Conservation (phyloP, 1,284 basidiomycete genomes). For the Papiliotrema nemorosa region DNA sequence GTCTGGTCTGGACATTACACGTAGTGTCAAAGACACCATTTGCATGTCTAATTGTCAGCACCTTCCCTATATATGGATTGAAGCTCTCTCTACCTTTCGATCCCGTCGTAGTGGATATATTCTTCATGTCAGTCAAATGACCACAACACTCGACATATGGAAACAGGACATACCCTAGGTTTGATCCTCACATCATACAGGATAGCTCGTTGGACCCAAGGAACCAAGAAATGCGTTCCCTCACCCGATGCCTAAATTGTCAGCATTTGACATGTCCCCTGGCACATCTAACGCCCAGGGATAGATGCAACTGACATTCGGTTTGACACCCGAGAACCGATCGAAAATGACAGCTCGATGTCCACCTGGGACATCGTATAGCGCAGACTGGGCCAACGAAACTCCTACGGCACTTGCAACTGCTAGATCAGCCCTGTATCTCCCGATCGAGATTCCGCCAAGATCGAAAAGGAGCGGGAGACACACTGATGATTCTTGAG, state of each 20-base stretch:
- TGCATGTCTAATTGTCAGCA: slow-evolving; percentile 58
- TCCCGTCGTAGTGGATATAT: slow-evolving; percentile 72
- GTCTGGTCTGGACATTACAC: slow-evolving; percentile 92
- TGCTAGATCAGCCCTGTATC: slow-evolving; percentile 35
- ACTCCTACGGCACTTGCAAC: slow-evolving; percentile 72
- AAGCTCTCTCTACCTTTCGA: slow-evolving; percentile 32
- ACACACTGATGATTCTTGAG: slow-evolving; percentile 5
- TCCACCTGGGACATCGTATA: slow-evolving; percentile 87
- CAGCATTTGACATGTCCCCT: neutral
- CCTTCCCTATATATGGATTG: neutral
- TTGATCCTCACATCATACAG: slow-evolving; percentile 98
- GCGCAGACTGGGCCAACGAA: slow-evolving; percentile 65
- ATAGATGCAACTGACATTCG: slow-evolving; percentile 55
- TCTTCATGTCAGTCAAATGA: slow-evolving; percentile 53
- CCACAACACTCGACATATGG: neutral
- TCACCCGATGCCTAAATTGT: slow-evolving; percentile 68
- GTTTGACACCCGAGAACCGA: slow-evolving; percentile 88
- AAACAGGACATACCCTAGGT: slow-evolving; percentile 69
- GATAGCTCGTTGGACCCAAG: slow-evolving; percentile 93
- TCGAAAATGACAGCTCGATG: slow-evolving; percentile 98
- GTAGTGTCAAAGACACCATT: slow-evolving; percentile 94
- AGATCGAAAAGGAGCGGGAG: neutral
- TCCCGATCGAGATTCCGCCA: slow-evolving; percentile 24
- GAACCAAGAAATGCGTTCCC: slow-evolving; percentile 97
- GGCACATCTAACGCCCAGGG: neutral